Evolutionary conservation across 345 rosid genomes (phyloP).

Genomic region (Eucalyptus globulus): DNA sequence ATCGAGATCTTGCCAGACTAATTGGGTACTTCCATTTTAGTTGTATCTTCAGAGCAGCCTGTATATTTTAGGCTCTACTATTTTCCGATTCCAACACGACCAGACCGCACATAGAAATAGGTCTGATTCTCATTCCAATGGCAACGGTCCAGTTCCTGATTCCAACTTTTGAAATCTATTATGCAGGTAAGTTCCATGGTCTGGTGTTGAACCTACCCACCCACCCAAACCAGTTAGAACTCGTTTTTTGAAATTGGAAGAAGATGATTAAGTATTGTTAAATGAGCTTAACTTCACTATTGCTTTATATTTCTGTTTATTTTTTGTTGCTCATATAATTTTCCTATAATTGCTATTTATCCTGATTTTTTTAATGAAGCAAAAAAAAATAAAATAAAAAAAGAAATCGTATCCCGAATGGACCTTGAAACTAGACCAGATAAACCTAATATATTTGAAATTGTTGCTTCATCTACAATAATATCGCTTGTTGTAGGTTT

Average conservation of each 20-base stretch:
- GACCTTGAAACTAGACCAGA: background rate
- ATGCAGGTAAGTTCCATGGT: background rate
- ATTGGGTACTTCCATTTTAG: background rate
- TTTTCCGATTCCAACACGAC: rapidly evolving
- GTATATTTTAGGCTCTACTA: background rate
- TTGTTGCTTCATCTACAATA: background rate
- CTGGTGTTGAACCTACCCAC: background rate
- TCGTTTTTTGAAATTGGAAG: background rate
- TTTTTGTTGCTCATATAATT: too few species aligned
- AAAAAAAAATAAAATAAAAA: too few species aligned
- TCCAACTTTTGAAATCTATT: background rate
- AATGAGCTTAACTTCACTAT: background rate
- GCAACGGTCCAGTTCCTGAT: background rate
- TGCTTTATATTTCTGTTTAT: background rate
- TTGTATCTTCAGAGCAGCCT: background rate
- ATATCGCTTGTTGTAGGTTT: background rate
- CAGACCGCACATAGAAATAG: background rate
- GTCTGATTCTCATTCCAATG: background rate
- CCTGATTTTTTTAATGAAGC: too few species aligned
- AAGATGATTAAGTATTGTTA: background rate
- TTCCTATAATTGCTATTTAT: too few species aligned
- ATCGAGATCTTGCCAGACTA: background rate
- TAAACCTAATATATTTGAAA: background rate
- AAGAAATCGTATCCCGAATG: too few species aligned
- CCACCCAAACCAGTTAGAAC: too few species aligned